Evolutionary conservation across 2,329 filamentous ascomycete species (phyloP).

Genomic region (Diplodia scrobiculata): DNA sequence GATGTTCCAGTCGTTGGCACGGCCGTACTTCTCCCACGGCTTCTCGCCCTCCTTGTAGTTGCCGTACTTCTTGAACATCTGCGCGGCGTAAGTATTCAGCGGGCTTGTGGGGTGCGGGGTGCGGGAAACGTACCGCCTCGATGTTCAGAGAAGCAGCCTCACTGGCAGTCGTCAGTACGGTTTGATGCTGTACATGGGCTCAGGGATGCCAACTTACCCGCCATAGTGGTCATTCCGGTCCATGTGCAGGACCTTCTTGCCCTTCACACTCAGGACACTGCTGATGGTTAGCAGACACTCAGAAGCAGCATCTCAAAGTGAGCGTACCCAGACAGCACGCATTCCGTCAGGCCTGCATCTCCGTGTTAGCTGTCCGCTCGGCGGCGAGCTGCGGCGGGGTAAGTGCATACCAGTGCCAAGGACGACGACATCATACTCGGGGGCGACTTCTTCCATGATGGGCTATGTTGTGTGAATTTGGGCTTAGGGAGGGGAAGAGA

Average conservation of each 20-base stretch:
- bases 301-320: background rate
- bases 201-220: conserved; percentile 64
- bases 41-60: conserved; percentile 77
- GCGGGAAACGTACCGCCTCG: conserved; percentile 68
- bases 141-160: conserved; percentile 97
- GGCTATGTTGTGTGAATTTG: conserved; percentile 14
- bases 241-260: conserved; percentile 98
- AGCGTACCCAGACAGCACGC: conserved; percentile 89
- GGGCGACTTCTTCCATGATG: conserved; percentile 95
- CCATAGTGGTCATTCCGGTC: conserved; percentile 98
- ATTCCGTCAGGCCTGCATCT: conserved; percentile 84
- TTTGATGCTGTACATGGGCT: background rate
- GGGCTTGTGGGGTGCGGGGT: background rate
- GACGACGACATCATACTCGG: conserved; percentile 98
- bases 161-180: conserved; percentile 52
- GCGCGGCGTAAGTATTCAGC: conserved; percentile 39
- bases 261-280: conserved; percentile 95
- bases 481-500: conserved; percentile 19
- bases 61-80: conserved; percentile 97
- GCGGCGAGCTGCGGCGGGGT: conserved; percentile 44
- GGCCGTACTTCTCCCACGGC: conserved; percentile 97
- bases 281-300: conserved; percentile 23
- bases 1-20: conserved; percentile 98
- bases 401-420: conserved; percentile 80
- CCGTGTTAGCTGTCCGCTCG: conserved; percentile 38